A percentile compares a stretch with the other conserved stretches of the same genome.
phyloP scores from a whole-genome alignment of 2,329 filamentous ascomycete species.

The Bipolaris cookei region DNA sequence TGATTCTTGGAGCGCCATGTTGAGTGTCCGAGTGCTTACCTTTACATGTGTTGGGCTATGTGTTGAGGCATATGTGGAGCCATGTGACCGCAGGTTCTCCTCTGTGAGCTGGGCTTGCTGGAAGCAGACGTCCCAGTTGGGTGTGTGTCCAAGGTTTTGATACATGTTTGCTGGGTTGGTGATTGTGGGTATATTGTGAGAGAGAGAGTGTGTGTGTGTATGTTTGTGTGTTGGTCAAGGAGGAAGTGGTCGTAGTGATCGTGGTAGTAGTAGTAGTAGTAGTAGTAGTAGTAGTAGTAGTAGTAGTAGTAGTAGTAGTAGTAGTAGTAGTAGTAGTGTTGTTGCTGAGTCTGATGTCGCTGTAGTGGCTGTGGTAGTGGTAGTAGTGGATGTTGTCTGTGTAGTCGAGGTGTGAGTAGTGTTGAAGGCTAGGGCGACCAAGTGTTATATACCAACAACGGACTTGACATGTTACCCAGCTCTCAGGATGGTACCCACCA shows the following conservation, averaged over 20 bases:
- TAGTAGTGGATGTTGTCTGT: constrained; percentile 5
- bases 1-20: background rate
- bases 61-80: constrained; percentile 24
- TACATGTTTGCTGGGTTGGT: constrained; percentile 15
- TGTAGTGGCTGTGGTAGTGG: background rate
- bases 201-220: too few species aligned
- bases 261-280: background rate
- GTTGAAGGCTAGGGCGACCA: constrained; percentile 13
- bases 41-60: constrained; percentile 34
- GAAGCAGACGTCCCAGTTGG: constrained; percentile 19
- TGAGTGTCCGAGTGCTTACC: constrained; percentile 22
- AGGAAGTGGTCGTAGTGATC: too few species aligned
- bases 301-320: too few species aligned
- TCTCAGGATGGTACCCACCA: constrained; percentile 19
- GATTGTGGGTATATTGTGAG: background rate
- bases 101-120: constrained; percentile 33
- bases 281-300: background rate
- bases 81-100: constrained; percentile 42
- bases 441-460: constrained; percentile 16
- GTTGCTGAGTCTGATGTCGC: too few species aligned
- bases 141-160: constrained; percentile 15
- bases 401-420: constrained; percentile 1
- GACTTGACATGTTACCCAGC: constrained; percentile 15
- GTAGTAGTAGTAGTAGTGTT: background rate
- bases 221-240: too few species aligned